Evolutionary conservation across 2,329 filamentous ascomycete species (phyloP).

Genomic region (Penicillium vulpinum): DNA sequence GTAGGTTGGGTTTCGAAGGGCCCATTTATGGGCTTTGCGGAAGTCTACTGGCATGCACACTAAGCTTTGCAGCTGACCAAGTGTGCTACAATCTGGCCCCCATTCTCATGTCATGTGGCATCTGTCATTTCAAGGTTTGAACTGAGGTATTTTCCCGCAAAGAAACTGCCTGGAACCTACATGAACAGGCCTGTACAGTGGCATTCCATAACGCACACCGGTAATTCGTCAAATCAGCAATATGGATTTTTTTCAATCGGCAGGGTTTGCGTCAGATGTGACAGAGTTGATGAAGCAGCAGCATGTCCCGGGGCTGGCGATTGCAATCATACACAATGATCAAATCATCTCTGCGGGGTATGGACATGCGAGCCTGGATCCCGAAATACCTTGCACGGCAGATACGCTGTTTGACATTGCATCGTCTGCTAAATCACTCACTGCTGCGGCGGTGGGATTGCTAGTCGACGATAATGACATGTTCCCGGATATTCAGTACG

Average conservation of each 20-base stretch:
- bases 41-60: not conserved
- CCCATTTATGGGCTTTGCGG: too few relatives aligned
- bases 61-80: not conserved
- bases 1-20: too few relatives aligned
- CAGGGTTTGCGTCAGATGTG: not conserved
- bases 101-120: not conserved
- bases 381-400: conserved; percentile 16
- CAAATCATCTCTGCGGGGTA: conserved; percentile 16
- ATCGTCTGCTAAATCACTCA: conserved; percentile 27
- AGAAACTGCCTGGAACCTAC: not conserved
- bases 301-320: not conserved
- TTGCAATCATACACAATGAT: conserved; percentile 20
- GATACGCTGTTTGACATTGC: conserved; percentile 30
- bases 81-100: not conserved
- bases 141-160: not conserved
- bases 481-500: not conserved
- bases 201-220: not conserved
- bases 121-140: not conserved
- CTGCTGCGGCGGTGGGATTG: conserved; percentile 35
- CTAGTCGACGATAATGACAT: conserved; percentile 27
- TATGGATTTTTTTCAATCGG: not conserved
- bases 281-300: not conserved
- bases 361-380: conserved; percentile 19
- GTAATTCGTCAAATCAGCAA: not conserved
- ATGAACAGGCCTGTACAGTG: not conserved